Evolutionary conservation across 2,329 filamentous ascomycete species (phyloP).

Genomic region (Pseudocercospora fijiensis): DNA sequence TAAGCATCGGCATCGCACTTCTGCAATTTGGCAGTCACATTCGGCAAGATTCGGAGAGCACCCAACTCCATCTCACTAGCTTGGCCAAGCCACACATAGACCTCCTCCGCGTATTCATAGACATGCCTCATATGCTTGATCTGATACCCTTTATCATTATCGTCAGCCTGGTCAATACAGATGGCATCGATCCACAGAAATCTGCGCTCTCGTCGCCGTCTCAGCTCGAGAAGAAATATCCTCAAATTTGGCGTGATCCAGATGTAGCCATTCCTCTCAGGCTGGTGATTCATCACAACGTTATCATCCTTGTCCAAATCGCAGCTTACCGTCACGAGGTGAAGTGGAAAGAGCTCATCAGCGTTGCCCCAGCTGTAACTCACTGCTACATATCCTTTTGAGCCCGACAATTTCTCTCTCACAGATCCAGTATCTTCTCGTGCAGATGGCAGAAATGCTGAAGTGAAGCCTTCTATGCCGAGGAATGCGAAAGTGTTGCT

Average conservation of each 20-base stretch:
- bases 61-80: neutral
- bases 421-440: neutral
- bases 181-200: conserved; percentile 13
- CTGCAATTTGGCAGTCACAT: conserved; percentile 1
- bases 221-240: neutral
- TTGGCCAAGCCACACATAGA: conserved; percentile 1
- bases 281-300: neutral
- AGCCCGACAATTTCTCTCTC: neutral
- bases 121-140: conserved; percentile 1
- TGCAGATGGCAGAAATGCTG: neutral
- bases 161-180: neutral
- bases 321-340: neutral
- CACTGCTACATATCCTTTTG: neutral
- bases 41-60: neutral
- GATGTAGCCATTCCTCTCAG: neutral
- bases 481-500: neutral
- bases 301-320: neutral
- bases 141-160: neutral
- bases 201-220: neutral
- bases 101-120: neutral
- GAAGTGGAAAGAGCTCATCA: neutral
- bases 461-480: neutral
- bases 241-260: neutral
- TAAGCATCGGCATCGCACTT: neutral
- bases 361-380: neutral